phyloP scores from a whole-genome alignment of 345 rosid species.

The Brassica juncea region DNA sequence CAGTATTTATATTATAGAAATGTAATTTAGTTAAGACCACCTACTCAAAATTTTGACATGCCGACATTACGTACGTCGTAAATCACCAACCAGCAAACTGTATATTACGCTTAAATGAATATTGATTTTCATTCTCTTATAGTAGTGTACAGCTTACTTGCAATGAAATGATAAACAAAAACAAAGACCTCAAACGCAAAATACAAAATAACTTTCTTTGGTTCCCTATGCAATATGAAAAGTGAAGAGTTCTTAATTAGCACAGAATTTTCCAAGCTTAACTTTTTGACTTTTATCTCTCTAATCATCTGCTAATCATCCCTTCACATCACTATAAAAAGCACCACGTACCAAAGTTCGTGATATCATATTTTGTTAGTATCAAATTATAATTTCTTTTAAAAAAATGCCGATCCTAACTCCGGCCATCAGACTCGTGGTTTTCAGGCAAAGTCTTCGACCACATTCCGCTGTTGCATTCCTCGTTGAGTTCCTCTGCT shows the following conservation, averaged over 20 bases:
- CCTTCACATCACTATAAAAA: conserved; percentile 14
- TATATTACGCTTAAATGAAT: conserved; percentile 4
- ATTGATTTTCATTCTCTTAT: neutral
- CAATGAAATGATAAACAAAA: neutral
- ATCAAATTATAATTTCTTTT: neutral
- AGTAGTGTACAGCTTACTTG: neutral
- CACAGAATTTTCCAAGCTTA: conserved; percentile 12
- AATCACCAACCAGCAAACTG: conserved; percentile 20
- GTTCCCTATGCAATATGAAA: conserved; percentile 32
- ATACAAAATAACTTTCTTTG: neutral
- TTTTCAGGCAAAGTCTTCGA: conserved; percentile 40
- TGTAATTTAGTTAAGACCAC: neutral
- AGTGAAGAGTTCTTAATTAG: conserved; percentile 21
- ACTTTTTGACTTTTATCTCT: conserved; percentile 32
- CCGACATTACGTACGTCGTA: conserved; percentile 30
- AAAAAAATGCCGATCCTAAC: conserved; percentile 31
- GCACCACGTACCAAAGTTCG: neutral
- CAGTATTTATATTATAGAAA: neutral
- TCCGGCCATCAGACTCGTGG: conserved; percentile 30
- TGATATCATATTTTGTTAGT: neutral
- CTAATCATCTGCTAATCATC: conserved; percentile 24
- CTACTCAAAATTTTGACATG: conserved; percentile 17
- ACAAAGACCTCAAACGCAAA: neutral
- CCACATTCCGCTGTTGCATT: conserved; percentile 39
- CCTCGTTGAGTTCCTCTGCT: conserved; percentile 41